Evolutionary conservation across 2,329 filamentous ascomycete species (phyloP).

Genomic region (Colletotrichum tropicale): DNA sequence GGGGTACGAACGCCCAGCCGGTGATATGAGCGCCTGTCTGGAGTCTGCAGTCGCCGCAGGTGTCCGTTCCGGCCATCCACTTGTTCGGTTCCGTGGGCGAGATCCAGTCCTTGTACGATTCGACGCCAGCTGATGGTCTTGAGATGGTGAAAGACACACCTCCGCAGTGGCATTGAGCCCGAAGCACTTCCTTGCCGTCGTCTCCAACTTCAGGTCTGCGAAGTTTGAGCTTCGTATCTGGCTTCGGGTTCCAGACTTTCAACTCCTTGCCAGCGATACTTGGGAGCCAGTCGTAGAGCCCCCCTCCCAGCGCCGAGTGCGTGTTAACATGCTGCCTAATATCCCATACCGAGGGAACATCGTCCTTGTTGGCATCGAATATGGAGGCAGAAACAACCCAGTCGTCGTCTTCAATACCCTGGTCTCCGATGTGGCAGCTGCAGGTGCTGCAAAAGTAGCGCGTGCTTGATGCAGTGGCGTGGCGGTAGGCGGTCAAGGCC

Average conservation of each 20-base stretch:
- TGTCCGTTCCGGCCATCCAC: slow-evolving; percentile 46
- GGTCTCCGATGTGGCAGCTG: slow-evolving; percentile 47
- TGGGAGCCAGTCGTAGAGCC: slow-evolving; percentile 39
- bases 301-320: slow-evolving; percentile 38
- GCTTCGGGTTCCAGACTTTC: slow-evolving; percentile 38
- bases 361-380: slow-evolving; percentile 34
- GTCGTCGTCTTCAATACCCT: slow-evolving; percentile 30
- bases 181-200: slow-evolving; percentile 42
- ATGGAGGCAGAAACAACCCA: slow-evolving; percentile 46
- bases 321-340: slow-evolving; percentile 40
- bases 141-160: slow-evolving; percentile 51
- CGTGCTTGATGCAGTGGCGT: slow-evolving; percentile 29
- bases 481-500: slow-evolving; percentile 41
- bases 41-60: slow-evolving; percentile 49
- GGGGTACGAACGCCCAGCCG: slow-evolving; percentile 47
- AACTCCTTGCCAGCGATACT: slow-evolving; percentile 33
- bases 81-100: slow-evolving; percentile 42
- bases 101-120: slow-evolving; percentile 35
- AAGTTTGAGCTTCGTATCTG: slow-evolving; percentile 27
- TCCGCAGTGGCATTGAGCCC: slow-evolving; percentile 49
- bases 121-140: slow-evolving; percentile 36
- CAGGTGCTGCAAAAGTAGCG: slow-evolving; percentile 51
- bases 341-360: slow-evolving; percentile 36
- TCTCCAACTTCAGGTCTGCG: slow-evolving; percentile 31
- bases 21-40: slow-evolving; percentile 44